Evolutionary conservation across 192 early-diverging fungal species (phyloP).

Genomic region (Mortierella antarctica): DNA sequence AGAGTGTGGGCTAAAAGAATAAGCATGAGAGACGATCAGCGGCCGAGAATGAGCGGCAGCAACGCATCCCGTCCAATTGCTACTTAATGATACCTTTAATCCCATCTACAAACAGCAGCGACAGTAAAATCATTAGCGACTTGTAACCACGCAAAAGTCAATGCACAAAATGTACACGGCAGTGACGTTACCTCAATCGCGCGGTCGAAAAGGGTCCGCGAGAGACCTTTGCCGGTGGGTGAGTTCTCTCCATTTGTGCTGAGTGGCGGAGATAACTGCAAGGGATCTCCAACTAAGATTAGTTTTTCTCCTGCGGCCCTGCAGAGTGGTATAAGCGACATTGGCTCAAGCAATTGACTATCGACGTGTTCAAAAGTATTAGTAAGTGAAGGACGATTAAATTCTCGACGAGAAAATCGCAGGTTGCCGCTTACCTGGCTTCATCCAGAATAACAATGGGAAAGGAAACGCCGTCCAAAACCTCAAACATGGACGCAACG

Average conservation of each 20-base stretch:
- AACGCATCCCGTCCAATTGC: not conserved
- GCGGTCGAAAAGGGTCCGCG: slow-evolving; percentile 87
- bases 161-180: not conserved
- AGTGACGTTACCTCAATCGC: slow-evolving; percentile 62
- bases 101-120: slow-evolving; percentile 33
- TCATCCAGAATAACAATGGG: slow-evolving; percentile 90
- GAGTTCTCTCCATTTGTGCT: slow-evolving; percentile 58
- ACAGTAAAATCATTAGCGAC: not conserved
- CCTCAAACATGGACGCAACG: slow-evolving; percentile 79
- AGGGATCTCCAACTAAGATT: slow-evolving; percentile 90
- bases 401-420: not conserved
- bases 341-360: slow-evolving; percentile 86
- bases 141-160: not conserved
- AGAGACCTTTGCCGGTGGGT: slow-evolving; percentile 67
- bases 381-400: not conserved
- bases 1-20: slow-evolving; percentile 60
- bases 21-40: not conserved
- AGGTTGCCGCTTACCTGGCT: slow-evolving; percentile 54
- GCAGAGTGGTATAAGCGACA: slow-evolving; percentile 84
- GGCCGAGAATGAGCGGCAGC: not conserved
- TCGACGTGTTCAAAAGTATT: too few relatives aligned
- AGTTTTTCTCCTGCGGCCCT: slow-evolving; percentile 67
- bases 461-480: slow-evolving; percentile 65
- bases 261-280: slow-evolving; percentile 88
- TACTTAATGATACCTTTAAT: slow-evolving; percentile 22